Percentiles rank a stretch among this genome's conserved stretches.
These are phyloP conservation scores for Myxozyma sirexii DNA, from an alignment of 805 yeast genomes.

Conservation along the genomic window DNA sequence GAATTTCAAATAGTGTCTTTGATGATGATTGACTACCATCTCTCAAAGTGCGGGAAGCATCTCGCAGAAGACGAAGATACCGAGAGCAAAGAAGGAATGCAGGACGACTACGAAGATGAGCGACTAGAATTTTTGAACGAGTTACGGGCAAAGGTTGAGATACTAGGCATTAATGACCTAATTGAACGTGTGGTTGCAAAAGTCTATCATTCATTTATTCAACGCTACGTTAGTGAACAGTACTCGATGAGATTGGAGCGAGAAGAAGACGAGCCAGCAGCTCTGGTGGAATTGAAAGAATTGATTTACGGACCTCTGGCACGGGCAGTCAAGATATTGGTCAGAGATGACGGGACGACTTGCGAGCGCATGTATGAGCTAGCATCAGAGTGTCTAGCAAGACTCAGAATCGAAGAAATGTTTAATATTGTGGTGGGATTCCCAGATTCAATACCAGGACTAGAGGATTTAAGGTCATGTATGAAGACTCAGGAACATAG, in stretches of 20 bases:
- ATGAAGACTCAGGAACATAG: conserved; percentile 54
- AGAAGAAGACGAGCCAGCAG: conserved; percentile 16
- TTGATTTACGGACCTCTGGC: conserved; percentile 14
- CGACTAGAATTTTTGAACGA: conserved; percentile 2
- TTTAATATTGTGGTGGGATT: conserved; percentile 58
- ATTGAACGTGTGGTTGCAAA: conserved; percentile 23
- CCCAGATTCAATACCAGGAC: conserved; percentile 56
- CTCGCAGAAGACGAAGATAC: not conserved
- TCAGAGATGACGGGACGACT: conserved; percentile 9
- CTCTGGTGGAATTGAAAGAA: conserved; percentile 9
- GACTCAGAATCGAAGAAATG: conserved; percentile 51
- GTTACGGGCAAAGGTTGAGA: conserved; percentile 2
- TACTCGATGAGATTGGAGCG: conserved; percentile 21
- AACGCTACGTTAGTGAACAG: conserved; percentile 7
- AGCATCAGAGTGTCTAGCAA: conserved; percentile 21
- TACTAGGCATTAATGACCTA: conserved; percentile 11
- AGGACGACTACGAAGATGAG: not conserved
- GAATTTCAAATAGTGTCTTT: conserved; percentile 20
- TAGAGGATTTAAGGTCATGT: conserved; percentile 60
- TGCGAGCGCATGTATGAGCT: conserved; percentile 15
- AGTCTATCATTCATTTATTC: conserved; percentile 21
- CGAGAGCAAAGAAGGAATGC: not conserved
- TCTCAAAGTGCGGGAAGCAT: conserved; percentile 3
- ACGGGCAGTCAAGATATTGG: conserved; percentile 3
- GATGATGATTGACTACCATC: conserved; percentile 16